Evolutionary conservation across 345 rosid species (phyloP), one percentile per base, ranked within the genome.

Genomic region (Gossypium turneri): DNA sequence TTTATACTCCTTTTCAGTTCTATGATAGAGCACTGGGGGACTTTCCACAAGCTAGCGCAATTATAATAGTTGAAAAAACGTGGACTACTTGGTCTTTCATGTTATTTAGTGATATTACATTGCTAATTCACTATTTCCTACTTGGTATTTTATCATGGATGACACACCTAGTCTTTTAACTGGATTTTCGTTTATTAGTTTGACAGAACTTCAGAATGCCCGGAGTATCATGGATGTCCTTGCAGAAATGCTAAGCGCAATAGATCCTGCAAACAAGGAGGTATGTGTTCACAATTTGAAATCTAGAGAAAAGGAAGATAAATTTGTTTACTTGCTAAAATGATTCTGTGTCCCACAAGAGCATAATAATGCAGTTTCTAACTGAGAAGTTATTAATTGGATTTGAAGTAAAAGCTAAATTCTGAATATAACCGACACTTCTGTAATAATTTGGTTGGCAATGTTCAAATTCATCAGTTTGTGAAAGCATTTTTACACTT

Each of bases 121-220:
- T 63, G 7, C 67, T 27, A 53, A 2, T 70, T 43, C 45, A 44
- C 38, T 56, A 20, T 63, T 59, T 64, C 59, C 24, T 44, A 57
- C 29, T 2, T 43, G 9, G 55, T 73, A 29, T 47, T 24, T 67
- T 60, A 19, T 74, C 15, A 24, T 27, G 38, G 45, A 27, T 78
- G 10, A 61, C 75, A 74, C 20, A 41, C 73, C 43, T 70, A 64
- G 48, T 47, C 7, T 71, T 66, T 79, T 80, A 53, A 78, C 70
- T 78, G 76, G 70, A 84, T 56, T 74, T 81, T 77, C 56, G 57
- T 83, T 82, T 81, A 45, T 81, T 72, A 96, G 99, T 83, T 77
- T 90, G 93, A 82, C 95, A 64, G 99, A 96, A 88, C 92, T 93
- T 82, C 97, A 96, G 82, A 96, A 93, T 87, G 99, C 97, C 43